Evolutionary conservation across 305 asterid species (phyloP).

Genomic region (Stenogyne calaminthoides): DNA sequence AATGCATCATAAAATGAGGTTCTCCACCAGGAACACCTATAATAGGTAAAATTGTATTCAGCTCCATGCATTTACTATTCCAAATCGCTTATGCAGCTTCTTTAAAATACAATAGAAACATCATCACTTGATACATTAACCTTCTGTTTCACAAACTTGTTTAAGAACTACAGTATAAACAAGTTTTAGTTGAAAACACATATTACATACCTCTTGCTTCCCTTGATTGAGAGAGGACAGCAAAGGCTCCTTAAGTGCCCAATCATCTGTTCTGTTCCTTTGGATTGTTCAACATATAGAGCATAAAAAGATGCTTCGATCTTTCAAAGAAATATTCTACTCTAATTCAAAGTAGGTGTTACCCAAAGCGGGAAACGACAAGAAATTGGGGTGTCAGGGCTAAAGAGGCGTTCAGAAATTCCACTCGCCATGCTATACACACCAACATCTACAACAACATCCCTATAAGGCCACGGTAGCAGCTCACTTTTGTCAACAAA

Average conservation of each 20-base stretch:
- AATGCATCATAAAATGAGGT: no score
- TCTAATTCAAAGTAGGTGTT: constrained; percentile 25
- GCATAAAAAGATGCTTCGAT: constrained; percentile 11
- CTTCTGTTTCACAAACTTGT: background rate
- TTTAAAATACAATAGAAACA: background rate
- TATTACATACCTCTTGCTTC: background rate
- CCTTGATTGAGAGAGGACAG: background rate
- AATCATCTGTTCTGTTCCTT: background rate
- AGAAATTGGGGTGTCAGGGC: constrained; percentile 3
- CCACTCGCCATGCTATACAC: constrained; percentile 28
- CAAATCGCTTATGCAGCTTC: background rate
- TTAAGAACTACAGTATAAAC: background rate
- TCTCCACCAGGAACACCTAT: no score
- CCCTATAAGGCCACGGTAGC: constrained; percentile 2
- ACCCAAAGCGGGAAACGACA: constrained; percentile 28
- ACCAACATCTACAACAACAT: constrained; percentile 20
- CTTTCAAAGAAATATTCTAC: background rate
- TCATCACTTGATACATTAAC: background rate
- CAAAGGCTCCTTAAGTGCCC: background rate
- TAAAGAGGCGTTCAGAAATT: constrained; percentile 7
- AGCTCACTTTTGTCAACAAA: constrained; percentile 29
- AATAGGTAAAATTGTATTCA: background rate
- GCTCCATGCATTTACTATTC: no score
- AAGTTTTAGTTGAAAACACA: constrained; percentile 1
- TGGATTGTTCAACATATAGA: background rate